A percentile compares a stretch with the other conserved stretches of the same genome.
These are phyloP conservation scores for Hyaloperonospora arabidopsidis DNA, from an alignment of 352 stramenopile species.

Conservation along the genomic window DNA sequence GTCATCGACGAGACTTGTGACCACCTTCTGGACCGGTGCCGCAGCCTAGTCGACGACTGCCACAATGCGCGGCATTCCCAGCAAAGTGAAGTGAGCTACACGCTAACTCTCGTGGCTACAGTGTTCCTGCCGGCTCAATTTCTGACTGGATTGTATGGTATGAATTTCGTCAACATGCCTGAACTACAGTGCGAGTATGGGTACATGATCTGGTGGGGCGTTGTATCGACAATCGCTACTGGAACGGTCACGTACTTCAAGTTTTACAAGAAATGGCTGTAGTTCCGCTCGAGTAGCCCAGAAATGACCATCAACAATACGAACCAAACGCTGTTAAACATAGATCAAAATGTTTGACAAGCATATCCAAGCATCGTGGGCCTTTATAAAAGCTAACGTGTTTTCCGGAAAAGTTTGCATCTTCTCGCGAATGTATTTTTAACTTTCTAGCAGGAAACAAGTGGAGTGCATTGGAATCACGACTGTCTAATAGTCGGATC, in stretches of 20 bases:
- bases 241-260: conserved; percentile 53
- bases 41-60: conserved; percentile 54
- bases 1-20: conserved; percentile 78
- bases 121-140: conserved; percentile 83
- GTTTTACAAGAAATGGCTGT: conserved; percentile 71
- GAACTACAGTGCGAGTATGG: conserved; percentile 67
- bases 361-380: too few relatives aligned
- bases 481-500: too few relatives aligned
- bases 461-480: too few relatives aligned
- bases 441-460: too few relatives aligned
- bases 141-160: conserved; percentile 82
- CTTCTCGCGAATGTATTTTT: too few relatives aligned
- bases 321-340: too few relatives aligned
- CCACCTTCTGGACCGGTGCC: conserved; percentile 65
- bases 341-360: too few relatives aligned
- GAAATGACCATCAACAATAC: too few relatives aligned
- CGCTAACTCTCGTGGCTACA: conserved; percentile 73
- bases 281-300: conserved; percentile 4
- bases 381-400: too few relatives aligned
- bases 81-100: conserved; percentile 73
- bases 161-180: conserved; percentile 87
- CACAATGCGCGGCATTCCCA: conserved; percentile 54
- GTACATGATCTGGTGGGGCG: conserved; percentile 77
- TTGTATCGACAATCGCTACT: conserved; percentile 40
- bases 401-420: too few relatives aligned